Percentiles rank a stretch among this genome's conserved stretches.
phyloP scores from a whole-genome alignment of 805 yeast species.

The Pichia nanzhaoensis region DNA sequence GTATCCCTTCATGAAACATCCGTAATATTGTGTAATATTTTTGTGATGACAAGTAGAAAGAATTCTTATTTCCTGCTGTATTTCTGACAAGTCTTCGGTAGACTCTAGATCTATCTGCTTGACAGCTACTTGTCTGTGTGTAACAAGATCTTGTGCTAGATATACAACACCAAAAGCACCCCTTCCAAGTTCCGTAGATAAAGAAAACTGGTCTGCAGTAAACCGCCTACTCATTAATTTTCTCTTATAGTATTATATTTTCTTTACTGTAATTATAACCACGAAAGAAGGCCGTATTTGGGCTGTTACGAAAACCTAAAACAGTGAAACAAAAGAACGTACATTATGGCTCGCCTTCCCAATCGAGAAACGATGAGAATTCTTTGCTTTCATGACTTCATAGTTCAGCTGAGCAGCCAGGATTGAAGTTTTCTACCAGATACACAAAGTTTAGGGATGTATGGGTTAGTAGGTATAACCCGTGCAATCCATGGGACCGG shows the following conservation, averaged over 20 bases:
- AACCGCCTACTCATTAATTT: conserved; percentile 1
- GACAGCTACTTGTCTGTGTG: conserved; percentile 45
- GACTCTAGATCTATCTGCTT: conserved; percentile 68
- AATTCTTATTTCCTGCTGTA: conserved; percentile 64
- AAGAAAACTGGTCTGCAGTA: conserved; percentile 6
- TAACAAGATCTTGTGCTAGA: conserved; percentile 44
- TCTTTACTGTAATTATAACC: too few relatives aligned
- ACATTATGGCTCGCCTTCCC: background rate
- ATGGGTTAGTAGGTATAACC: too few relatives aligned
- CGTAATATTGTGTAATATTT: conserved; percentile 61
- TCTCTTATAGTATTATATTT: background rate
- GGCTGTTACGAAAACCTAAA: background rate
- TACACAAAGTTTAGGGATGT: too few relatives aligned
- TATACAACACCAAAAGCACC: conserved; percentile 80
- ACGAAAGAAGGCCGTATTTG: too few relatives aligned
- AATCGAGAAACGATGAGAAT: background rate
- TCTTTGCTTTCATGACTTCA: too few relatives aligned
- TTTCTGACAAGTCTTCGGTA: conserved; percentile 64
- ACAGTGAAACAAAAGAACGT: background rate
- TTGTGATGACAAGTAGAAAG: conserved; percentile 58
- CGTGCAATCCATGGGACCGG: too few relatives aligned
- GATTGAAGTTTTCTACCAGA: too few relatives aligned
- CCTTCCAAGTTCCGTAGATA: conserved; percentile 48
- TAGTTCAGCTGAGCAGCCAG: too few relatives aligned
- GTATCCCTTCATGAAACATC: conserved; percentile 62